phyloP scores from a whole-genome alignment of 106 monocot species.

The Platanthera guangdongensis region DNA sequence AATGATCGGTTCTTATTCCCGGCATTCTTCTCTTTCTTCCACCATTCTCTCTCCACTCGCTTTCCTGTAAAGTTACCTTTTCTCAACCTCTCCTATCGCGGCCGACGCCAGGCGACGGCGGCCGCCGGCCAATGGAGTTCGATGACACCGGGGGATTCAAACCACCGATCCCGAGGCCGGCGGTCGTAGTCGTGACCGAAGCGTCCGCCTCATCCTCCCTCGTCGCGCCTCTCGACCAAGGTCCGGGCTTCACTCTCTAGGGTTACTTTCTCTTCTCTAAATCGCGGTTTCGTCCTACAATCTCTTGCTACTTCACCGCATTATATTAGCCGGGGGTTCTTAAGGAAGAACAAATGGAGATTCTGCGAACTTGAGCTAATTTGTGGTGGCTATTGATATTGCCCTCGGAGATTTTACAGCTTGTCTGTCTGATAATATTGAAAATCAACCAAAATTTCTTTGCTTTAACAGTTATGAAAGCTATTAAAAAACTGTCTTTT shows the following conservation, averaged over 20 bases:
- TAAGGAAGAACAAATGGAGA: not conserved
- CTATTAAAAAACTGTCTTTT: not conserved
- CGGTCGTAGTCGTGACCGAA: not conserved
- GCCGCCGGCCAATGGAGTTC: constrained; percentile 9
- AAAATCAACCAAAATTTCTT: not conserved
- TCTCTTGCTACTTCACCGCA: not conserved
- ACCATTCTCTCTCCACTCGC: constrained; percentile 1
- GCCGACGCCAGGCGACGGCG: constrained; percentile 4
- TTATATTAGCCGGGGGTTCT: not conserved
- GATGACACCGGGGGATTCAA: constrained; percentile 8
- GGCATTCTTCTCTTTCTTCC: not conserved
- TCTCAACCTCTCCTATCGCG: not conserved
- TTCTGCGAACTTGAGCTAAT: not conserved
- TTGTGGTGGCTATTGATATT: not conserved
- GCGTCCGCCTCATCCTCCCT: constrained; percentile 14
- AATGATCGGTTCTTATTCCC: constrained; percentile 9
- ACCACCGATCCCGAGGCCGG: constrained; percentile 2
- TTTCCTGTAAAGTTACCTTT: not conserved
- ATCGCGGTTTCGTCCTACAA: not conserved
- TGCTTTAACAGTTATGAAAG: not conserved
- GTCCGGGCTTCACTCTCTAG: constrained; percentile 4
- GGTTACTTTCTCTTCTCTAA: not conserved
- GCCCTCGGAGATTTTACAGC: not conserved
- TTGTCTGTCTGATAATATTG: not conserved
- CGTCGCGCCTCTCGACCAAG: constrained; percentile 11